Evolutionary conservation across 306 rosid genomes (phyloP).

Genomic region (Sicyos edulis): DNA sequence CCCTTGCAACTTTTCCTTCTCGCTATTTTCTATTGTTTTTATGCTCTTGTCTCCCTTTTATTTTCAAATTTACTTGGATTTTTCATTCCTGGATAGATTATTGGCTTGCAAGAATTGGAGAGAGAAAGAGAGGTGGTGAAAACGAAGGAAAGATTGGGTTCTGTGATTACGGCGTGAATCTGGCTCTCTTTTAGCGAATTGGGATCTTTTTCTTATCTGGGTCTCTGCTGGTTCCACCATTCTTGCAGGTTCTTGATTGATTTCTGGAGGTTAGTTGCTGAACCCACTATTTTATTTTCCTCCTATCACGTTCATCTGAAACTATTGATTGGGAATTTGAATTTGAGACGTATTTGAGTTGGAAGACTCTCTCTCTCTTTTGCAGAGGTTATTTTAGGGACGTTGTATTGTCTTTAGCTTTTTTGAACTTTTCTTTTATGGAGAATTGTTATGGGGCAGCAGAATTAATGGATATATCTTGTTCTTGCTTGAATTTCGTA

Average conservation of each 20-base stretch:
- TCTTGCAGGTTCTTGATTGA: conserved; percentile 26
- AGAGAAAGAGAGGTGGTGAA: conserved; percentile 10
- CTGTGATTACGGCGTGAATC: conserved; percentile 29
- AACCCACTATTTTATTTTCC: conserved; percentile 32
- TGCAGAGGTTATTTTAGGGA: too few relatives aligned
- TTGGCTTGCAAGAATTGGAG: conserved; percentile 18
- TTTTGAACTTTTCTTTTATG: too few relatives aligned
- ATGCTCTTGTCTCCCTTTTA: conserved; percentile 28
- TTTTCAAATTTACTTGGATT: conserved; percentile 19
- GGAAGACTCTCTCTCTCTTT: too few relatives aligned
- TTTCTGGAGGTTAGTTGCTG: conserved; percentile 44
- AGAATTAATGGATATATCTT: conserved; percentile 1
- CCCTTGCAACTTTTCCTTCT: conserved; percentile 23
- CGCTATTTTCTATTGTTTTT: conserved; percentile 3
- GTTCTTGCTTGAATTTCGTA: conserved; percentile 1
- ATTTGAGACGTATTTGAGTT: conserved; percentile 17
- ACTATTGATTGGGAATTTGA: conserved; percentile 22
- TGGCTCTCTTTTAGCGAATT: conserved; percentile 39
- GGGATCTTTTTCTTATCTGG: conserved; percentile 44
- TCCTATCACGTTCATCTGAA: conserved; percentile 20
- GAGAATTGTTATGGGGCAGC: too few relatives aligned
- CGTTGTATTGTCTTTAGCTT: too few relatives aligned
- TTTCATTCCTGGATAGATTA: conserved; percentile 20
- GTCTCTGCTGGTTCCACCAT: conserved; percentile 32
- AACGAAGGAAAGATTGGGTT: conserved; percentile 4